Evolutionary conservation across 768 basidiomycete species (phyloP).

Genomic region (Tulasnella sp.): DNA sequence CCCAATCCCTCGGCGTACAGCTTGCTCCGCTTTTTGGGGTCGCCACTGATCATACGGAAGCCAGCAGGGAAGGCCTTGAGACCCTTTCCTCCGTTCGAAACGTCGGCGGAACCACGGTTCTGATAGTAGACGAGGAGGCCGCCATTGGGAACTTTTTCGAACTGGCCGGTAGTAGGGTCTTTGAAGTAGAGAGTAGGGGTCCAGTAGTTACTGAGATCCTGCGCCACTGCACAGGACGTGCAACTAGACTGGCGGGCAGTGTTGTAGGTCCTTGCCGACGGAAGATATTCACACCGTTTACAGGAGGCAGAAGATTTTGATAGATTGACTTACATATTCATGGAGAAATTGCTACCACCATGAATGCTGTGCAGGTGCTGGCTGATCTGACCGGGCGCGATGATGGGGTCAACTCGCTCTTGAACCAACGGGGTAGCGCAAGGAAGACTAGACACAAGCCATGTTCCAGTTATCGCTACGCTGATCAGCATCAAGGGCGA

Average conservation of each 20-base stretch:
- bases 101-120: constrained; percentile 20
- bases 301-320: not conserved
- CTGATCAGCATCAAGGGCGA: not conserved
- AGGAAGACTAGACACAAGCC: not conserved
- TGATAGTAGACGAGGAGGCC: constrained; percentile 28
- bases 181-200: constrained; percentile 26
- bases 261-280: constrained; percentile 22
- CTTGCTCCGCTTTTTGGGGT: constrained; percentile 14
- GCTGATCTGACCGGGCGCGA: constrained; percentile 14
- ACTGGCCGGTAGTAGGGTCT: constrained; percentile 10
- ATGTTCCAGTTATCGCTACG: not conserved
- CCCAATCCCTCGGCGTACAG: constrained; percentile 30
- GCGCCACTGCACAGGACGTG: constrained; percentile 18
- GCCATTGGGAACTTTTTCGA: constrained; percentile 25
- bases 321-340: not conserved
- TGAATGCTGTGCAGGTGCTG: constrained; percentile 26
- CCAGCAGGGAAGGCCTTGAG: constrained; percentile 23
- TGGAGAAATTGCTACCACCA: constrained; percentile 15
- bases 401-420: constrained; percentile 27
- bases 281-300: not conserved
- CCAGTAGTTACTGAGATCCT: constrained; percentile 28
- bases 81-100: constrained; percentile 8
- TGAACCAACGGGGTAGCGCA: constrained; percentile 14
- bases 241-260: constrained; percentile 18
- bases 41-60: constrained; percentile 29